Evolutionary conservation across 805 yeast species (phyloP).

Genomic region (Saturnispora besseyi): DNA sequence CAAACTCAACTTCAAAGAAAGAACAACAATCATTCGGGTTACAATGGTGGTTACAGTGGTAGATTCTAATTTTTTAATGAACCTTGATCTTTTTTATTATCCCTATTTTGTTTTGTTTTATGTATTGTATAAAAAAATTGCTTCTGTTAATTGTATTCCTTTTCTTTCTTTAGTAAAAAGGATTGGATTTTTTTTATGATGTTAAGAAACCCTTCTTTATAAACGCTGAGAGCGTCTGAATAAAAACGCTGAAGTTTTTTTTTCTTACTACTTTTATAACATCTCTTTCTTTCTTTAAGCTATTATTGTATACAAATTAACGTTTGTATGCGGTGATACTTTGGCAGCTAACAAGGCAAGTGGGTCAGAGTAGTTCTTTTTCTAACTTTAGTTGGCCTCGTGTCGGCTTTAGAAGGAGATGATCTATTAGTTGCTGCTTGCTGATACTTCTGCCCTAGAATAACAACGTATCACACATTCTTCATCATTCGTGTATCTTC

Average conservation of each 20-base stretch:
- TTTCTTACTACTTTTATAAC: neutral
- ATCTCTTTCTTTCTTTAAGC: neutral
- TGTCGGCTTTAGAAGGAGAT: neutral
- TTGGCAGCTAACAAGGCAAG: conserved; percentile 7
- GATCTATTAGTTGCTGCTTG: conserved; percentile 6
- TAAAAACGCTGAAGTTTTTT: neutral
- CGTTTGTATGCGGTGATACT: neutral
- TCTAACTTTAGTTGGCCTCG: neutral
- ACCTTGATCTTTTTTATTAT: neutral
- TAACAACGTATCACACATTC: conserved; percentile 66
- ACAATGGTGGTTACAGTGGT: conserved; percentile 8
- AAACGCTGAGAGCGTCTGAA: neutral
- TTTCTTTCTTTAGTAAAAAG: neutral
- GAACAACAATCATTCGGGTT: conserved; percentile 12
- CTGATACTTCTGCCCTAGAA: conserved; percentile 56
- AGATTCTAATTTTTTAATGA: conserved; percentile 4
- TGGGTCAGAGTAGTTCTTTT: conserved; percentile 1
- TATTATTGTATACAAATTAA: neutral
- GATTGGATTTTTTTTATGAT: neutral
- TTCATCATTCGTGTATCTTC: conserved; percentile 48
- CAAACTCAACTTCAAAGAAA: conserved; percentile 23
- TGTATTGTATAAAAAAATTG: neutral
- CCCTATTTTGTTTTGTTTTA: neutral
- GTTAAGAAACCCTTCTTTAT: neutral
- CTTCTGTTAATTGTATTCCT: neutral